A percentile compares a stretch with the other conserved stretches of the same genome.
Evolutionary conservation across 1,139 yeast species (phyloP).

Genomic region (Schwanniomyces etchellsii): DNA sequence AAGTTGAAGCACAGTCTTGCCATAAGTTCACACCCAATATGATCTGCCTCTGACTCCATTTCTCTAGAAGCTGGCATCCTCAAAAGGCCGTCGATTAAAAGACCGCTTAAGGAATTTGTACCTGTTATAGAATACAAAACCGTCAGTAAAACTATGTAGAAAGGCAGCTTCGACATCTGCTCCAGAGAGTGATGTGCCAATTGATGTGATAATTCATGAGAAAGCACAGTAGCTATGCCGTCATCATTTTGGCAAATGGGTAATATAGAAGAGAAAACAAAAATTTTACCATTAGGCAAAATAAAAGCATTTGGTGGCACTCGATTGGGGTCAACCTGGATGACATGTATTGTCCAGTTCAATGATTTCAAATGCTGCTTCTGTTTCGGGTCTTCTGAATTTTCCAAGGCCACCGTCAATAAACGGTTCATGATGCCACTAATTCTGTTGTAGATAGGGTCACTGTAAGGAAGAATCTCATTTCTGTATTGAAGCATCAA

Average conservation of each 20-base stretch:
- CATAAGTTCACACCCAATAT: slow-evolving; percentile 89
- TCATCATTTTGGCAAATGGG: slow-evolving; percentile 78
- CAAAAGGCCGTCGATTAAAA: slow-evolving; percentile 55
- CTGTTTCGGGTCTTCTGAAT: slow-evolving; percentile 26
- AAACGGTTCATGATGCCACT: slow-evolving; percentile 56
- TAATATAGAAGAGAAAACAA: slow-evolving; percentile 75
- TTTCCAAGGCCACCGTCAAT: slow-evolving; percentile 49
- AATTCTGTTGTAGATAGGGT: slow-evolving; percentile 55
- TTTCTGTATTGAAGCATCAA: slow-evolving; percentile 45
- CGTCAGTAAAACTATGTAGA: slow-evolving; percentile 48
- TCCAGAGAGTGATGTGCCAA: slow-evolving; percentile 90
- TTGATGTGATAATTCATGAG: slow-evolving; percentile 93
- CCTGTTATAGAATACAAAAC: slow-evolving; percentile 35
- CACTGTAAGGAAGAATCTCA: slow-evolving; percentile 44
- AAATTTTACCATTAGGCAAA: slow-evolving; percentile 92
- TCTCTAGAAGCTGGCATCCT: slow-evolving; percentile 83
- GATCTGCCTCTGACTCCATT: slow-evolving; percentile 95
- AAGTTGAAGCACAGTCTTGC: slow-evolving; percentile 85
- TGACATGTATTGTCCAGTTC: slow-evolving; percentile 81
- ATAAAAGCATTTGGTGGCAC: slow-evolving; percentile 93
- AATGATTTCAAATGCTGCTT: slow-evolving; percentile 30
- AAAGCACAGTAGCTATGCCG: slow-evolving; percentile 87
- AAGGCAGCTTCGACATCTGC: slow-evolving; percentile 61
- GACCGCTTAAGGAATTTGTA: slow-evolving; percentile 37
- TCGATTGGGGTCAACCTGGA: slow-evolving; percentile 53